phyloP scores from a whole-genome alignment of 208 protist genomes.

The Entamoeba histolytica region DNA sequence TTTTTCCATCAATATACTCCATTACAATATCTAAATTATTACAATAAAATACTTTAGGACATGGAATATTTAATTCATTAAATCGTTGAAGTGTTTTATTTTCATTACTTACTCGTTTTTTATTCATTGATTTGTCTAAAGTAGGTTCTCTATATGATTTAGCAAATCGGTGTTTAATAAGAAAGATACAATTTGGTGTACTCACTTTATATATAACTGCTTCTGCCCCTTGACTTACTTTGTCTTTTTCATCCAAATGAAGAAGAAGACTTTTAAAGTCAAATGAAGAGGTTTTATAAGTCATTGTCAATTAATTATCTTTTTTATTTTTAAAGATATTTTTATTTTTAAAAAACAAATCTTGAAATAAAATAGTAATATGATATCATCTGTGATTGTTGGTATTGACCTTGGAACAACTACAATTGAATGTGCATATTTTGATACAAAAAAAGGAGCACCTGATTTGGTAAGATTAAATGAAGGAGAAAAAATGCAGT shows the following conservation, averaged over 20 bases:
- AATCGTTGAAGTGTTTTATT: constrained; percentile 44
- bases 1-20: constrained; percentile 46
- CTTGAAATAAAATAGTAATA: too few relatives aligned
- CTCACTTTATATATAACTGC: constrained; percentile 21
- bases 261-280: neutral
- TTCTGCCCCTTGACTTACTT: constrained; percentile 2
- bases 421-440: too few relatives aligned
- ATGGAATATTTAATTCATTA: constrained; percentile 39
- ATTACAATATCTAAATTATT: constrained; percentile 32
- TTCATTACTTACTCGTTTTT: constrained; percentile 52
- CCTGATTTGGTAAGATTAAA: too few relatives aligned
- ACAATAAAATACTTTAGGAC: constrained; percentile 42
- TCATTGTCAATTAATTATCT: too few relatives aligned
- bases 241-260: neutral
- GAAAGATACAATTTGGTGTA: constrained; percentile 24
- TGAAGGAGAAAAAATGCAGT: too few relatives aligned
- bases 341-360: too few relatives aligned
- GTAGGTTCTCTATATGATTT: constrained; percentile 48
- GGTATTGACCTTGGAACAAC: too few relatives aligned
- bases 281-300: too few relatives aligned
- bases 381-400: too few relatives aligned
- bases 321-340: too few relatives aligned
- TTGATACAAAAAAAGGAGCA: too few relatives aligned
- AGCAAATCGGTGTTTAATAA: constrained; percentile 50
- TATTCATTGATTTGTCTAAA: constrained; percentile 48